Base-by-base conservation (phyloP, 495 filamentous ascomycete species). In the Talaromyces trachyspermus region DNA sequence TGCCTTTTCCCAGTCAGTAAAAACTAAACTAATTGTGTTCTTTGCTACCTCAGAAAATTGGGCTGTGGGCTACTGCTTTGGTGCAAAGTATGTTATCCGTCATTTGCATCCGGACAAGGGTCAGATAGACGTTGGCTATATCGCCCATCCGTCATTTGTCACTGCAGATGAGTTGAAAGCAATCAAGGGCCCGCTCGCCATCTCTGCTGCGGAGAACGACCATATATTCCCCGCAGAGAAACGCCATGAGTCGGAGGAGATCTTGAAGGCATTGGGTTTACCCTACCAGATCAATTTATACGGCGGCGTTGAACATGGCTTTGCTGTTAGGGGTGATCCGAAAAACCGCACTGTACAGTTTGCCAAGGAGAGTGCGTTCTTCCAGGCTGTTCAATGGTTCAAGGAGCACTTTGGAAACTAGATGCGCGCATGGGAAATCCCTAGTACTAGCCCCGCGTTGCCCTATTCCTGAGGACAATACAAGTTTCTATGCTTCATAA, bases 321-420 rank as follows among this genome's bases (percentile, higher is more conserved):
- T 94, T 54, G 70, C 83, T n/a, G 81, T 91, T 19, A 75, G 86
- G 24, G 67, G 72, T 29, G 86, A 92, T 55, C 51, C 77, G 32
- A 75, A 51, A 52, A 72, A 82, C 46, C 78, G 75, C 58, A 44
- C 65, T 33, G 62, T 77, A 62, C 87, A 81, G 71, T 92, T 74
- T 51, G 84, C 86, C 40, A 90, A 89, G 76, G 86, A 95, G 71
- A 79, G 84, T 69, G 88, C 88, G 20, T 92, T 92, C 59, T 58
- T 74, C 46, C 88, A 94, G 70, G 87, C 88, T 44, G 71, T 89
- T 37, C 57, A 62, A 38, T 95, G 89, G 88, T 92, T 94, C 57
- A 75, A 85, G 51, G 63, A 76, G 60, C 66, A 71, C 18, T 20
- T 44, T 2, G 18, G 30, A 25, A 32, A 42, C 14, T 42, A n/a